phyloP scores from a whole-genome alignment of 75 land plant species.

The Selaginella moellendorffii region DNA sequence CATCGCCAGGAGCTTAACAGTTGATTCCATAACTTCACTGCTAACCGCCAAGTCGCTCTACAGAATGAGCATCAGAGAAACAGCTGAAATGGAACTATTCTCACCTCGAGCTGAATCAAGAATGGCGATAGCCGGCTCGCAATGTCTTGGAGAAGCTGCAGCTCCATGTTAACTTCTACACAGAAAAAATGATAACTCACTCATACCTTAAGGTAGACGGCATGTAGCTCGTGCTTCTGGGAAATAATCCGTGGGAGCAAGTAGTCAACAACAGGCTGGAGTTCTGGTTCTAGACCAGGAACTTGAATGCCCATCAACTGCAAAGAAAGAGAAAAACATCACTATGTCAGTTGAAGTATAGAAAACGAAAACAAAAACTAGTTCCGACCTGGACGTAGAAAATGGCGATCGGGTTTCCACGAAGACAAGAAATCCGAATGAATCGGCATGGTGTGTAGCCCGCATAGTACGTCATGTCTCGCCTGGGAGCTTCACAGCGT shows the following conservation, averaged over 20 bases:
- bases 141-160: slow-evolving; percentile 73
- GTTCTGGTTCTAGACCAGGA: slow-evolving; percentile 73
- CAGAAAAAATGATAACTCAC: neutral
- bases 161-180: too few relatives aligned
- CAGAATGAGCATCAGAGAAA: neutral
- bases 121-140: slow-evolving; percentile 44
- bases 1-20: slow-evolving; percentile 68
- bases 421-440: slow-evolving; percentile 77
- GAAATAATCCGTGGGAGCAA: slow-evolving; percentile 63
- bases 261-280: slow-evolving; percentile 73
- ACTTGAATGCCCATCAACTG: slow-evolving; percentile 81
- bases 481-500: slow-evolving; percentile 88
- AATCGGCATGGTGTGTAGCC: slow-evolving; percentile 80
- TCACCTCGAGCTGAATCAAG: slow-evolving; percentile 80
- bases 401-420: slow-evolving; percentile 92
- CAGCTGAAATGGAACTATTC: neutral
- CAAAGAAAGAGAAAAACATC: neutral
- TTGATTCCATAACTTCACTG: slow-evolving; percentile 49
- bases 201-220: slow-evolving; percentile 73
- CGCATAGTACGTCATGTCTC: slow-evolving; percentile 72
- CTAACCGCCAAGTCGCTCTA: slow-evolving; percentile 57
- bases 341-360: neutral
- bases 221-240: slow-evolving; percentile 57
- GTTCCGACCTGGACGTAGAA: slow-evolving; percentile 77
- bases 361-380: neutral